Conservation (phyloP, 208 protist genomes). For the Wallacemonas sp. region DNA sequence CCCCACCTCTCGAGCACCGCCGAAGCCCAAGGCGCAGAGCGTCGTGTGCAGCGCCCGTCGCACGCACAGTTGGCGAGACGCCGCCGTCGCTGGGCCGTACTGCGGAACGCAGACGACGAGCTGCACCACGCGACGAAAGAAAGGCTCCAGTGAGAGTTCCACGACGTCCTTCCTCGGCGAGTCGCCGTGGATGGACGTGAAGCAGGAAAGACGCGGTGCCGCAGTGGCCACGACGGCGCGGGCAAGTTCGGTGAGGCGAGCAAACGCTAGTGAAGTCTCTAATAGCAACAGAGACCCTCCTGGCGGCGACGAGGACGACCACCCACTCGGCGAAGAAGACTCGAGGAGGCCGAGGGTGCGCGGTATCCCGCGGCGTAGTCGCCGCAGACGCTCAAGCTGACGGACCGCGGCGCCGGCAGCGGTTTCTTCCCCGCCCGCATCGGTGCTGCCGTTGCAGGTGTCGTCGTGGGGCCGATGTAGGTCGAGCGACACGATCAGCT, state of each 20-base stretch:
- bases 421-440: too few relatives aligned
- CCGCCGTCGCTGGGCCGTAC: too few relatives aligned
- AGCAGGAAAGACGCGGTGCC: not conserved
- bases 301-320: too few relatives aligned
- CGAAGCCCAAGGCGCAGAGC: not conserved
- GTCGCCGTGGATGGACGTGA: not conserved
- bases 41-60: not conserved
- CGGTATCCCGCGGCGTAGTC: not conserved
- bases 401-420: not conserved
- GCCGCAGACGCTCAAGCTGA: slow-evolving; percentile 2
- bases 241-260: not conserved
- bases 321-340: too few relatives aligned
- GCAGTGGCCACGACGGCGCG: not conserved
- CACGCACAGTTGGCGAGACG: too few relatives aligned
- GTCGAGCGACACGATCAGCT: slow-evolving; percentile 10
- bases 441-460: not conserved
- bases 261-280: not conserved
- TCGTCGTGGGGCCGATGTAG: slow-evolving; percentile 1
- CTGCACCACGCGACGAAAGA: not conserved
- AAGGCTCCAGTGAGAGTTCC: not conserved
- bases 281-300: too few relatives aligned
- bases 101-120: not conserved
- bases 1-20: not conserved
- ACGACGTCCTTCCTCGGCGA: not conserved
- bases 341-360: not conserved